Evolutionary conservation across 2,329 filamentous ascomycete genomes (phyloP).

Genomic region (Colletotrichum trifolii): DNA sequence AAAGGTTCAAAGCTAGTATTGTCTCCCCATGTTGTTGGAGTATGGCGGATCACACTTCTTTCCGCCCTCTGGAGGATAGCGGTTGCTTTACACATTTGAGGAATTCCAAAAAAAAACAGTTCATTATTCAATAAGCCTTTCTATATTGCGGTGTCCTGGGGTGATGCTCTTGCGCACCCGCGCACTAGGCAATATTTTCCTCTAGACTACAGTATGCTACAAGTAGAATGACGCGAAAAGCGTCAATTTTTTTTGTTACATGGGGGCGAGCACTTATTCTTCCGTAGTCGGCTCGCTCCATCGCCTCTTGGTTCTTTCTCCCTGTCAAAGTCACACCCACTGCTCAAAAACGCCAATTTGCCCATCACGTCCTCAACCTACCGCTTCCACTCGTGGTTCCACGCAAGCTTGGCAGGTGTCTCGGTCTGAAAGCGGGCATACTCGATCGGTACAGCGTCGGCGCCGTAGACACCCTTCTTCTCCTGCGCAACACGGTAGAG

Average conservation of each 20-base stretch:
- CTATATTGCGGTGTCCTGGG: too few relatives aligned
- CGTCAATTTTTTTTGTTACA: slow-evolving; percentile 15
- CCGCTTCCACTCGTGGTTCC: slow-evolving; percentile 93
- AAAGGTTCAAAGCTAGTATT: slow-evolving; percentile 29
- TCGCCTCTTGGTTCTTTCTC: neutral
- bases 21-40: slow-evolving; percentile 7
- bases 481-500: slow-evolving; percentile 90
- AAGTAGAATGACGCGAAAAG: slow-evolving; percentile 4
- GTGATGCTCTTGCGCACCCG: too few relatives aligned
- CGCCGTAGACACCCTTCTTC: slow-evolving; percentile 85
- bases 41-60: neutral
- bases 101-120: slow-evolving; percentile 4
- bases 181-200: too few relatives aligned
- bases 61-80: neutral
- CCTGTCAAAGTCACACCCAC: neutral
- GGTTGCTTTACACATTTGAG: slow-evolving; percentile 25
- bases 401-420: slow-evolving; percentile 80
- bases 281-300: neutral
- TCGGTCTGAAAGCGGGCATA: slow-evolving; percentile 89
- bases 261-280: neutral
- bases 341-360: neutral
- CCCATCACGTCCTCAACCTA: slow-evolving; percentile 36
- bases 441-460: slow-evolving; percentile 85
- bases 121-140: neutral
- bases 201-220: slow-evolving; percentile 2